These are phyloP conservation scores for Syncephalastrum sp. DNA, from an alignment of 371 early-diverging fungal species.

Conservation along the genomic window DNA sequence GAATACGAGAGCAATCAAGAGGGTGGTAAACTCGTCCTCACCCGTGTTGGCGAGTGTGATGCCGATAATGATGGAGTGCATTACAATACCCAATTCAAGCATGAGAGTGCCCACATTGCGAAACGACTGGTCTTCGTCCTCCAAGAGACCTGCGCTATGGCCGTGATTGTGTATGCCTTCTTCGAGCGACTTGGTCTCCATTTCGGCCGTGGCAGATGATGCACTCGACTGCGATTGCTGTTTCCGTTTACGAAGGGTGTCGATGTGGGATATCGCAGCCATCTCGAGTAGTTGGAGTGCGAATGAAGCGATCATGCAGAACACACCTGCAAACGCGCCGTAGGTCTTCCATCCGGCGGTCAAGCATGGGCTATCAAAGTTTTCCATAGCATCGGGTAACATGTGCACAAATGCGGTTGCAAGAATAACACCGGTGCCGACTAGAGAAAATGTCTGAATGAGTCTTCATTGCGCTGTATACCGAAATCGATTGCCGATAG, in stretches of 20 bases:
- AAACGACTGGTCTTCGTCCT: slow-evolving; percentile 18
- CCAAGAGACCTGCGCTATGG: slow-evolving; percentile 46
- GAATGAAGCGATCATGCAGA: slow-evolving; percentile 48
- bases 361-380: slow-evolving; percentile 44
- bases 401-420: slow-evolving; percentile 52
- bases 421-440: slow-evolving; percentile 48
- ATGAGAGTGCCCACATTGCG: slow-evolving; percentile 52
- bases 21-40: slow-evolving; percentile 64
- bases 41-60: slow-evolving; percentile 70
- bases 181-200: not conserved
- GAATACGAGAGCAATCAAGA: slow-evolving; percentile 81
- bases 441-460: slow-evolving; percentile 10
- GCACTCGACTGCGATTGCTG: not conserved
- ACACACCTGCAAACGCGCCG: slow-evolving; percentile 44
- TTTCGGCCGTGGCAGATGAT: not conserved
- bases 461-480: not conserved
- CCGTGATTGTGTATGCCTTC: slow-evolving; percentile 18
- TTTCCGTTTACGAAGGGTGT: slow-evolving; percentile 15
- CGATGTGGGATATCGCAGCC: slow-evolving; percentile 27
- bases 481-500: not conserved
- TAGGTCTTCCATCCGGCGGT: slow-evolving; percentile 31
- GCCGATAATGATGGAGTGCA: slow-evolving; percentile 89
- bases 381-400: slow-evolving; percentile 39
- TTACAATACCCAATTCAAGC: slow-evolving; percentile 81
- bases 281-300: slow-evolving; percentile 42